Conservation (phyloP, 345 rosid genomes). For the Hevea brasiliensis region DNA sequence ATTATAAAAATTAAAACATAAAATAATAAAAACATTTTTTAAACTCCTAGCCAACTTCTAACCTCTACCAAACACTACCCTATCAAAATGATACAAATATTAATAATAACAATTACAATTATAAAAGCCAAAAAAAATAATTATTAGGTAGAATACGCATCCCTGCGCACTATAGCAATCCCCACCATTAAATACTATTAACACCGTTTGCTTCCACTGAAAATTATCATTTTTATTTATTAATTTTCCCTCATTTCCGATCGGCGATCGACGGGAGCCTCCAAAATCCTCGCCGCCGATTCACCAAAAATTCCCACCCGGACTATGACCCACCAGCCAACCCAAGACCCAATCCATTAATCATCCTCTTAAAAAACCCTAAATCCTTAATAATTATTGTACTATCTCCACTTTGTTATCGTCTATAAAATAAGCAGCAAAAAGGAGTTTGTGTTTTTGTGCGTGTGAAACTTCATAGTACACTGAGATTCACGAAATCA, state of each 20-base stretch:
- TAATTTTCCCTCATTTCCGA: conserved; percentile 29
- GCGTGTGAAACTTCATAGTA: conserved; percentile 18
- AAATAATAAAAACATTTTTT: no score
- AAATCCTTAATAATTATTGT: conserved; percentile 17
- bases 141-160: conserved; percentile 33
- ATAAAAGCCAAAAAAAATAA: no score
- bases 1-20: no score
- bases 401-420: conserved; percentile 13
- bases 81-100: no score
- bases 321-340: neutral
- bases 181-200: conserved; percentile 49
- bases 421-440: conserved; percentile 4
- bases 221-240: conserved; percentile 49
- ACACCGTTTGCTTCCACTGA: conserved; percentile 45
- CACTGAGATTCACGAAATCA: conserved; percentile 38
- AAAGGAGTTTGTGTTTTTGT: neutral
- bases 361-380: conserved; percentile 21
- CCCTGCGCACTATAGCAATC: conserved; percentile 26
- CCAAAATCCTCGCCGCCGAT: conserved; percentile 43
- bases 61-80: no score
- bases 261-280: conserved; percentile 58
- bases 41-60: no score
- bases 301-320: conserved; percentile 10
- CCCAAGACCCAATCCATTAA: conserved; percentile 1
- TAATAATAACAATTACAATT: no score